Base-by-base conservation (phyloP, 257 asterid species). In the Craterostigma plantagineum region DNA sequence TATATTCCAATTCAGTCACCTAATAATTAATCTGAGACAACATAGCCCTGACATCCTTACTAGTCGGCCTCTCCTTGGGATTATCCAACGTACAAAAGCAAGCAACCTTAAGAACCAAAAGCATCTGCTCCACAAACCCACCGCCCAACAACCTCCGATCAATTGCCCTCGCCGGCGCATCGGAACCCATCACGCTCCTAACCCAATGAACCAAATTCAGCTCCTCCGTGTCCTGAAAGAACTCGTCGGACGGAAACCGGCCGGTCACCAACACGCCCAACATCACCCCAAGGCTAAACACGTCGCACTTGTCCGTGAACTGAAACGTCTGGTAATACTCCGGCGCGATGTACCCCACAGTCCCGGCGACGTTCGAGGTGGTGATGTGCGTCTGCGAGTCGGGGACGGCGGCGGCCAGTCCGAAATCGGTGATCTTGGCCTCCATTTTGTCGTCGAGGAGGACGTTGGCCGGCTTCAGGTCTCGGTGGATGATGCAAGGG, bases 401-500 rank as follows among this genome's bases (percentile, higher is more conserved):
- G 6, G 79, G 82, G 46, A 76, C 61, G 3, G 72, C 73, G 50
- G 69, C 69, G n/a, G 82, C 79, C 5, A 69, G 66, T 56, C 82
- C 82, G 17, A 72, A 69, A 45, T 76, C 82, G 0, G 87, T 52
- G 11, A 76, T 72, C 30, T 78, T 53, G 33, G 82, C 76, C 44
- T 72, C 76, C 87, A 76, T 66, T 44, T 69, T 76, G 38, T 76
- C 87, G 33, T 76, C 87, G 12, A 76, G 57, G 13, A 72, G 75
- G 33, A 76, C 57, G 47, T 76, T 76, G 7, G 74, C 82, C 3
- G 87, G 82, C 71, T 72, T 76, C 37, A 76, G 63, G 50, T 76
- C 87, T 11, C 87, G 16, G 34, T 76, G 76, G 52, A 76, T 69
- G 30, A 72, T 76, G 16, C 61, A 60, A 9, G 67, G 76, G 1